These are phyloP conservation scores for Pseudocercospora pini-densiflorae DNA, from an alignment of 2,329 filamentous ascomycete species.

Conservation along the genomic window DNA sequence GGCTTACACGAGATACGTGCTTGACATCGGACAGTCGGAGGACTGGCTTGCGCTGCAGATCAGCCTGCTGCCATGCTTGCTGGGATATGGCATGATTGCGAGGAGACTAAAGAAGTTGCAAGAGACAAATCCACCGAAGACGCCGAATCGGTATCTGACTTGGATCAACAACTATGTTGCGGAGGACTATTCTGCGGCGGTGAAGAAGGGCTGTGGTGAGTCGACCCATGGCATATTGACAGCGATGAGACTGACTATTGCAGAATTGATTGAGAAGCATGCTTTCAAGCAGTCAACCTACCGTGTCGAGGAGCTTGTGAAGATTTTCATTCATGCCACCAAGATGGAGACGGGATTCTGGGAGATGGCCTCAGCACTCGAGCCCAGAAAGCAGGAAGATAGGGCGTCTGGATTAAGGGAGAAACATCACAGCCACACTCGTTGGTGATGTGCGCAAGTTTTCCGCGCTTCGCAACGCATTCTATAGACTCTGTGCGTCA, in stretches of 20 bases:
- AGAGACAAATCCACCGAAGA: constrained; percentile 49
- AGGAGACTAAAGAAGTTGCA: constrained; percentile 67
- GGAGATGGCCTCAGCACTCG: constrained; percentile 62
- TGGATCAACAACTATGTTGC: constrained; percentile 92
- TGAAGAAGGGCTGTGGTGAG: constrained; percentile 71
- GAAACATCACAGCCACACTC: neutral
- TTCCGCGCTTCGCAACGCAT: too few relatives aligned
- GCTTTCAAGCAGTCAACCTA: constrained; percentile 72
- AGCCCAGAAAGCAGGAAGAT: too few relatives aligned
- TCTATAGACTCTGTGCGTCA: too few relatives aligned
- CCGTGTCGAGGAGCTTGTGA: constrained; percentile 79
- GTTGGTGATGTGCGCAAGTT: neutral
- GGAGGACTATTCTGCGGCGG: constrained; percentile 76
- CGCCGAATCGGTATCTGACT: constrained; percentile 69
- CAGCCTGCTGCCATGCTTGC: constrained; percentile 80
- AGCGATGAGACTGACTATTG: neutral
- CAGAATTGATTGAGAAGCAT: constrained; percentile 76
- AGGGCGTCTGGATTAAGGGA: too few relatives aligned
- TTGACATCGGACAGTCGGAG: constrained; percentile 85
- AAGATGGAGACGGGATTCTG: constrained; percentile 79
- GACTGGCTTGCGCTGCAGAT: constrained; percentile 89
- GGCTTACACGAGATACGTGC: constrained; percentile 79
- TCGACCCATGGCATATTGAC: neutral
- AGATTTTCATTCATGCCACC: constrained; percentile 86
- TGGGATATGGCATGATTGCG: constrained; percentile 87